Evolutionary conservation across 129 eudicot species (phyloP), one percentile per base, ranked within the genome.

Genomic region (Ambrosia artemisiifolia): DNA sequence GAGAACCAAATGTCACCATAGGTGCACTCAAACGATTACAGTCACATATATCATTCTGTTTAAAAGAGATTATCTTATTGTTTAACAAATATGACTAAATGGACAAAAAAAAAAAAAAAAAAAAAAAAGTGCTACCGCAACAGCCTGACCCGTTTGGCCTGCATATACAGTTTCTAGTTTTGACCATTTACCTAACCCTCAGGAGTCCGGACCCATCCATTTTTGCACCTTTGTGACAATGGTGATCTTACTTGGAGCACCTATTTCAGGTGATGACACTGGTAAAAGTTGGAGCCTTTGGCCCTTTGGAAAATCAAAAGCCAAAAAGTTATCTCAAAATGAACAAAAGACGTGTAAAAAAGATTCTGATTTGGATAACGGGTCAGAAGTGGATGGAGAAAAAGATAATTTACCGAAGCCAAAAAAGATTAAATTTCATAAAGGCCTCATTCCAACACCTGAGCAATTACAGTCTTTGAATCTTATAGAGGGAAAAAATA

Each of bases 391-490:
- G 75, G 82, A 70, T 43, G 80, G 63, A n/a, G 79, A 65, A 16
- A 76, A 66, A 33, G 83, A 85, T 51, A 54, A 51, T 30, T 72
- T 66, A 54, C 2, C 80, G 11, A 84, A 74, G 74, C 62, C 33
- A 5, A 75, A 64, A 30, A 88, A 81, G 79, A 84, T 70, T 75
- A 32, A 55, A 20, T 55, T 55, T 19, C 50, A 75, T 28, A 85
- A 77, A 76, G 81, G 79, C 49, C 75, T 81, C 62, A 78, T 81
- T 67, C 99, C 99, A 57, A 86, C 96, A 12, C 67, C 96, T 30
- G 88, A 95, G 54, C 97, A 95, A 73, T 74, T 95, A 77, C 83
- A 85, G 36, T 84, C 96, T 69, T 86, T 95, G 76, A 85, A 88
- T 72, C 88, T 95, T 30, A 80, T 86, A 61, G 87, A 95, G 75